These are phyloP conservation scores for Afroboletus lepidellus DNA, from an alignment of 1,284 basidiomycete species.

Conservation along the genomic window DNA sequence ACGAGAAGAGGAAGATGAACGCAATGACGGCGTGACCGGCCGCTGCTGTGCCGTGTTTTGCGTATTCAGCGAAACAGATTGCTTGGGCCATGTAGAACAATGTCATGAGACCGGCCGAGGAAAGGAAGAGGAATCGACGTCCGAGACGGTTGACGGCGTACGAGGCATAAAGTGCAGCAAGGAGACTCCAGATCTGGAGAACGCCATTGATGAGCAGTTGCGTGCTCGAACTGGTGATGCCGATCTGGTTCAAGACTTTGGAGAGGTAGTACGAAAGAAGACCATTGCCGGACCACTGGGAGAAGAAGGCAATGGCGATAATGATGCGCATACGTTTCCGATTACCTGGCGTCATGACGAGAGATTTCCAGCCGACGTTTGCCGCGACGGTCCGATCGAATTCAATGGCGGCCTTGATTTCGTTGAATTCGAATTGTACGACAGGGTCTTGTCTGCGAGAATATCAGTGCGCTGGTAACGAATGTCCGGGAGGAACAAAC, in stretches of 20 bases:
- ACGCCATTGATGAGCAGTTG: slow-evolving; percentile 73
- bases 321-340: slow-evolving; percentile 68
- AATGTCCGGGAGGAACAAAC: not conserved
- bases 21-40: slow-evolving; percentile 70
- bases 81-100: slow-evolving; percentile 75
- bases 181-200: slow-evolving; percentile 74
- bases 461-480: not conserved
- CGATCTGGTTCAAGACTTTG: slow-evolving; percentile 68
- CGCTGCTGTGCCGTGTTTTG: slow-evolving; percentile 37
- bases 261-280: slow-evolving; percentile 76
- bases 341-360: slow-evolving; percentile 62
- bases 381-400: slow-evolving; percentile 55
- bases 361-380: slow-evolving; percentile 60
- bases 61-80: slow-evolving; percentile 63
- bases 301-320: slow-evolving; percentile 68
- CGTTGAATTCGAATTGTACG: slow-evolving; percentile 70
- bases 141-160: slow-evolving; percentile 59
- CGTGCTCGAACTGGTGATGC: slow-evolving; percentile 59
- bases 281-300: slow-evolving; percentile 75
- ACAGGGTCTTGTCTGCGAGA: slow-evolving; percentile 56
- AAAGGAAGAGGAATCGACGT: slow-evolving; percentile 62
- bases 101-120: slow-evolving; percentile 64
- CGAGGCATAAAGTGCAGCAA: slow-evolving; percentile 58
- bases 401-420: slow-evolving; percentile 73
- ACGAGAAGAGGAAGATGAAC: slow-evolving; percentile 77